Base-by-base conservation (phyloP, 2,329 filamentous ascomycete species). In the Xylaria sp. region DNA sequence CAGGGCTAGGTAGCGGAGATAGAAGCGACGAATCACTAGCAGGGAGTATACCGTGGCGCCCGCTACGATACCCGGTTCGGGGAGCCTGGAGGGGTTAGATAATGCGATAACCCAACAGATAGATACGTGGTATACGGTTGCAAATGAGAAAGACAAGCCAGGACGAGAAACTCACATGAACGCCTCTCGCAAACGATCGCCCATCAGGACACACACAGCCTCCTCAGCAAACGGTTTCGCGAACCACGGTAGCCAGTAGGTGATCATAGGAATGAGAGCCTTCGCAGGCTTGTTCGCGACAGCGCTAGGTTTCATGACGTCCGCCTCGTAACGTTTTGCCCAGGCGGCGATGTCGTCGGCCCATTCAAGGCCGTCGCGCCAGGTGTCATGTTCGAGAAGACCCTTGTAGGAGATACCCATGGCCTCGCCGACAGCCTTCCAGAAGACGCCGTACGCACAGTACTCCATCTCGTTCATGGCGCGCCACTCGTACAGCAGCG, bases 401-500 rank as follows among this genome's bases (percentile, higher is more conserved):
- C 79, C 79, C 28, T 78, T 77, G 72, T 87, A 88, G 57, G 83
- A 77, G 70, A 94, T 91, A 0, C 84, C 85, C 88, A 94, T 91
- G 62, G 88, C 87, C 73, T 93, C 89, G 15, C 91, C 92, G 18
- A 93, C 80, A 62, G 84, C 84, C 78, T 92, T 92, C 91, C 91
- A 94, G 75, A 92, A 89, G 0, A 88, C 89, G 18, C 87, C 89
- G 37, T 91, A 79, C 0, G 91, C 91, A 70, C 90, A 92, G 10
- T 83, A 78, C 78, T 94, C 92, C 79, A 94, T 83, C 0, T 90
- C 87, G 18, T 86, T 90, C 25, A 93, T 78, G 4, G 81, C 48
- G 1, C 92, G 87, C 92, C 92, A 95, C 77, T 95, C 93, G 74
- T 89, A 92, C 6, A 81, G 81, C 5, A 84, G 78, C 39, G 92